Base-by-base conservation (phyloP, 352 stramenopile genomes). In the Phytophthora citricola region DNA sequence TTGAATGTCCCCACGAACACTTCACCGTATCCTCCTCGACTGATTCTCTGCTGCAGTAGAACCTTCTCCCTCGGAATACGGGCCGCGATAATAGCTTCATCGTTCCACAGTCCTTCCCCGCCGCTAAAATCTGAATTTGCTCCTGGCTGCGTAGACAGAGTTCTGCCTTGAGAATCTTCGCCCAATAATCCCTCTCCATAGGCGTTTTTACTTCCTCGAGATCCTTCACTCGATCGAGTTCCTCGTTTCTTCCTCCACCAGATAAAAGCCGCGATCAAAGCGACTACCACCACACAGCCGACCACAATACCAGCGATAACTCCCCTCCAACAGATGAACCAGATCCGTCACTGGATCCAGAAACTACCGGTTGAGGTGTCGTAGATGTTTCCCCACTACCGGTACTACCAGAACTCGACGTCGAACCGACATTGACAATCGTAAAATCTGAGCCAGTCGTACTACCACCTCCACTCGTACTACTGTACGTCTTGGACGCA, bases 41-140 rank as follows among this genome's bases (percentile, higher is more conserved):
- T 76, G 49, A 85, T 67, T 3, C 59, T 66, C 11, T 64, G 12
- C 6, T 73, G 56, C 7, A 76, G 17, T 8, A 71, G 17, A 44
- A 85, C 70, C 29, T 81, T 79, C 24, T 83, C 71, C 26, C 67
- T 65, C 6, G 73, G 71, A 24, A 81, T 73, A 1, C 76, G 67
- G 0, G 63, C 67, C n/a, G 58, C 57, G 4, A 73, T 40, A 44
- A 73, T 69, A 11, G 40, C 47, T 40, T 70, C 60, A 53, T 74
- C 66, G 12, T 66, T 69, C 66, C 61, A 75, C n/a, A 70, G 38
- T 6, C 32, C 44, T 39, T 58, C 51, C 22, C 7, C 45, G 6
- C 38, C 24, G 8, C 4, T 49, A 24, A 58, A 58, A 20, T 57
- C 43, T 7, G 43, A 50, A 7, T 36, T 61, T 4, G 24, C 12